phyloP scores from a whole-genome alignment of 306 rosid species.

The Citrullus mucosospermus region DNA sequence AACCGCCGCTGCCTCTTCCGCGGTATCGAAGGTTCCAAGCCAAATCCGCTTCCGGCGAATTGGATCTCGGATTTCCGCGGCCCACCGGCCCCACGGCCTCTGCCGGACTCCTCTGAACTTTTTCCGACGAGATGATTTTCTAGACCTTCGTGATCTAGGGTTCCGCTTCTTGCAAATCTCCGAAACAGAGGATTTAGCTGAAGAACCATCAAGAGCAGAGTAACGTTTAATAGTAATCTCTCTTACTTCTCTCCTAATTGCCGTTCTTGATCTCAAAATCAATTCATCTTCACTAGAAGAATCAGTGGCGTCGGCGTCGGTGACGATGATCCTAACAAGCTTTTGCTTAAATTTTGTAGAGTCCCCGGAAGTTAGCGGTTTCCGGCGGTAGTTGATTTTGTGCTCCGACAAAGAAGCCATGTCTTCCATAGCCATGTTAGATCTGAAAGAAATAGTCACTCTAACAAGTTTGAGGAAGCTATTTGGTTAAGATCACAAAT shows the following conservation, averaged over 20 bases:
- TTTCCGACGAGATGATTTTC: constrained; percentile 1
- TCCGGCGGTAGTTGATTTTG: constrained; percentile 5
- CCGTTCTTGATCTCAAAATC: background rate
- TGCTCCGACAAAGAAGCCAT: constrained; percentile 16
- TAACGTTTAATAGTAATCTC: constrained; percentile 19
- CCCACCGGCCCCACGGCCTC: constrained; percentile 89
- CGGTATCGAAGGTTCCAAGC: constrained; percentile 79
- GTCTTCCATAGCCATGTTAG: background rate
- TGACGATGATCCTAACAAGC: constrained; percentile 48
- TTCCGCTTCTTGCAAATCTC: constrained; percentile 7
- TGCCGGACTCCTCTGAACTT: constrained; percentile 59
- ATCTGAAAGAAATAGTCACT: background rate
- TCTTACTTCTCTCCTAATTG: constrained; percentile 28
- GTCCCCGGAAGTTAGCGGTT: background rate
- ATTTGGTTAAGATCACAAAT: background rate
- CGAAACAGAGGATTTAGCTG: background rate
- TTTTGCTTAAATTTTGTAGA: constrained; percentile 10
- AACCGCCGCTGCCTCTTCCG: constrained; percentile 64
- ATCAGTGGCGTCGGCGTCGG: constrained; percentile 72
- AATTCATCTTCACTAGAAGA: constrained; percentile 44
- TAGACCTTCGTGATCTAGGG: background rate
- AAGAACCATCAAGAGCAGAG: background rate
- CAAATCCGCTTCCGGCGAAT: constrained; percentile 43
- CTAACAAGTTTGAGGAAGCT: background rate
- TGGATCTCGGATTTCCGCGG: constrained; percentile 84